phyloP scores from a whole-genome alignment of 2,329 filamentous ascomycete genomes.

The Aspergillus melleus region DNA sequence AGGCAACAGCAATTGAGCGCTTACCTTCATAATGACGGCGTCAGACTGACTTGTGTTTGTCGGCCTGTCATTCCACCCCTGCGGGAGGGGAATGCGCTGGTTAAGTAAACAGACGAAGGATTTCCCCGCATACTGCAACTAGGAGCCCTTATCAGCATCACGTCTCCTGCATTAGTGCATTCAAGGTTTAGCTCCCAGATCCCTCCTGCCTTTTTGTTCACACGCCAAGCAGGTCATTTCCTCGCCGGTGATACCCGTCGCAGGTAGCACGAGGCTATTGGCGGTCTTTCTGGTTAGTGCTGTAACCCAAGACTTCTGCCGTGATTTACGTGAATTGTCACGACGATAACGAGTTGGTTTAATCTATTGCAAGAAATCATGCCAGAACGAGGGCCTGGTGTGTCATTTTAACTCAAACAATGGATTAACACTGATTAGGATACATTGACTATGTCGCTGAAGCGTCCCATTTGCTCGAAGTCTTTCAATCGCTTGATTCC shows the following conservation, averaged over 20 bases:
- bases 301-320: constrained; percentile 11
- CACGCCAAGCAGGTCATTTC: constrained; percentile 1
- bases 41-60: not conserved
- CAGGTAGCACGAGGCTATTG: not conserved
- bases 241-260: constrained; percentile 3
- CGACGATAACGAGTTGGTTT: not conserved
- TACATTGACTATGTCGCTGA: not conserved
- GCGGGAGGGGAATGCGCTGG: not conserved
- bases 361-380: not conserved
- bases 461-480: not conserved
- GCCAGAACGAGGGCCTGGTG: not conserved
- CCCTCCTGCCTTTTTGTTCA: not conserved
- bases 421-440: not conserved
- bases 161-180: not conserved
- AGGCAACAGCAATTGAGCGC: not conserved
- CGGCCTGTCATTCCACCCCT: not conserved
- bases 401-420: not conserved
- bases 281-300: not conserved
- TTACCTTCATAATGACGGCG: not conserved
- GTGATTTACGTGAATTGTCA: not conserved
- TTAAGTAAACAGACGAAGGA: not conserved
- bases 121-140: not conserved
- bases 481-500: not conserved
- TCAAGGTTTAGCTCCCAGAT: not conserved
- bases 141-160: not conserved